Percentiles rank a stretch among this genome's conserved stretches.
These are phyloP conservation scores for Calonectria henricotiae DNA, from an alignment of 2,329 filamentous ascomycete genomes.

Conservation along the genomic window DNA sequence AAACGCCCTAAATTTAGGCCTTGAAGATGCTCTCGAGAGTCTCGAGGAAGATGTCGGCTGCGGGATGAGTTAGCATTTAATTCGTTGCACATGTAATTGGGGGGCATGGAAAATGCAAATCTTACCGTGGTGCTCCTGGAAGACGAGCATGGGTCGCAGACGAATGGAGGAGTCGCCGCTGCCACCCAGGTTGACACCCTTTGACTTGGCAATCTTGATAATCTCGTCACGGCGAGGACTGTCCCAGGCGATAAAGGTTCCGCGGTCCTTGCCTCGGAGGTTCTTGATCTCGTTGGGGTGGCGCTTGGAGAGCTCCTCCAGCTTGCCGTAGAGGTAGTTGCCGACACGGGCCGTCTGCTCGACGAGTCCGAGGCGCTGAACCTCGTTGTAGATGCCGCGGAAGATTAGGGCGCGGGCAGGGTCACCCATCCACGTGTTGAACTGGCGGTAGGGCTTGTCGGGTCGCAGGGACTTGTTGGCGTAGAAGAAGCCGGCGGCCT, in stretches of 20 bases:
- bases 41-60: slow-evolving; percentile 84
- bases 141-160: slow-evolving; percentile 89
- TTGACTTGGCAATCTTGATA: slow-evolving; percentile 81
- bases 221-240: slow-evolving; percentile 84
- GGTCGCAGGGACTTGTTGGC: slow-evolving; percentile 88
- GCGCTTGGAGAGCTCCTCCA: slow-evolving; percentile 76
- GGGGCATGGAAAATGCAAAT: not conserved
- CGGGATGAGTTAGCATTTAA: slow-evolving; percentile 2
- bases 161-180: slow-evolving; percentile 83
- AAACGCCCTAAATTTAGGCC: slow-evolving; percentile 47
- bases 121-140: slow-evolving; percentile 82
- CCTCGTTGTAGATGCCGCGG: slow-evolving; percentile 86
- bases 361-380: slow-evolving; percentile 82
- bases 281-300: slow-evolving; percentile 86
- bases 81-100: not conserved
- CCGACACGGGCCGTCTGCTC: slow-evolving; percentile 82
- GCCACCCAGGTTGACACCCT: slow-evolving; percentile 89
- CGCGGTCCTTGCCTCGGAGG: slow-evolving; percentile 86
- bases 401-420: slow-evolving; percentile 87
- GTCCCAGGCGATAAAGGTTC: slow-evolving; percentile 94
- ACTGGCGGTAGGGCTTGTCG: slow-evolving; percentile 94
- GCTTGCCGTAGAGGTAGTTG: slow-evolving; percentile 80
- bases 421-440: slow-evolving; percentile 98
- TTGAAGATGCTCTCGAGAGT: slow-evolving; percentile 81
- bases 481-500: slow-evolving; percentile 89